Evolutionary conservation across 1,139 yeast species (phyloP), one percentile per base, ranked within the genome.

Genomic region (Sugiyamaella paludigena): DNA sequence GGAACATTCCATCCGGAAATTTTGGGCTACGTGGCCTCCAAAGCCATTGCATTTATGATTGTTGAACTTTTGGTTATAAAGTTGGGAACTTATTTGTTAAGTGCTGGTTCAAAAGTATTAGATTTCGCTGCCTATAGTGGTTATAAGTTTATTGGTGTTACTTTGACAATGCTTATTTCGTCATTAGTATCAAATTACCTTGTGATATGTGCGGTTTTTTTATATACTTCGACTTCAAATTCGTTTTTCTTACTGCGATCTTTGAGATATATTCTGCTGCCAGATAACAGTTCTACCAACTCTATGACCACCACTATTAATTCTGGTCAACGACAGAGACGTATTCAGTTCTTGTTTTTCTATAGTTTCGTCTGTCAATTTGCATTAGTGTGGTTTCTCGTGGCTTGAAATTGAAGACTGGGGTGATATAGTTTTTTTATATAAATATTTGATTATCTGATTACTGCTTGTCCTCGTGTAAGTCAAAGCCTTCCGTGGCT

Each of bases 1-100:
- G 97, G 96, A 16, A 84, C 84, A 35, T 94, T 92, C 73, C 96
- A 91, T 62, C 98, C 98, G 0, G 92, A 91, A 64, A 76, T 89
- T 59, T 79, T 94, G 58, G 97, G 97, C 3, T 83, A 84, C 62
- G 82, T 92, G 56, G 84, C 96, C n/a, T 84, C 96, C 9, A 87
- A 89, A 60, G 89, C 96, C 0, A 70, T 89, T 58, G 96, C 96
- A 0, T 86, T 88, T 63, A 79, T 88, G 50, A 64, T 87, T 19
- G 65, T 87, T 52, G 99, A 94, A 69, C 67, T 84, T 31, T 64
- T 76, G 41, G 69, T 83, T 29, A 70, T 84, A 51, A 81, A 81
- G 58, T 66, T 83, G 40, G 86, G 86, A 7, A 73, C 86, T 37
- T 84, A 84, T 63, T 66, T 83, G 36, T 70, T 84, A 40, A 76